Evolutionary conservation across 257 asterid species (phyloP), one percentile per base, ranked within the genome.

Genomic region (Capsicum rhomboideum): DNA sequence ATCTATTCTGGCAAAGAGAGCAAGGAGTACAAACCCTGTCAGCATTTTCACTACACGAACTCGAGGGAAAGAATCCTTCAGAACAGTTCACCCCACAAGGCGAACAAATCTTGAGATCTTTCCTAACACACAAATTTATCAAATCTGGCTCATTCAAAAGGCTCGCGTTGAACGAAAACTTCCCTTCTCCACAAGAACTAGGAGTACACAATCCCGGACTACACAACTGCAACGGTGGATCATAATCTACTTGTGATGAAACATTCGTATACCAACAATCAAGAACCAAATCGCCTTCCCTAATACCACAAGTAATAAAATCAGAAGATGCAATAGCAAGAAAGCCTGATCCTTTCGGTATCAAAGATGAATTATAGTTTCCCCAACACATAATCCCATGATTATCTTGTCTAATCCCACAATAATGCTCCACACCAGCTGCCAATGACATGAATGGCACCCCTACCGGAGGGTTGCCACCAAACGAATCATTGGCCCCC

Each of bases 301-400:
- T 86, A 34, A 94, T 91, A 2, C 97, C 98, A 80, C 99, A 96
- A 4, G 93, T 93, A 6, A 96, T 88, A 61, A 71, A 87, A 68
- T 93, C 88, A 3, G 99, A 91, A 0, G 99, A 90, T 74, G 97
- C 97, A 44, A 96, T 90, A 1, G 98, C 91, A 4, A 95, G 94
- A 82, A 96, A 96, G 29, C 99, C 99, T 2, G 98, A 83, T 16
- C 91, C 92, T 63, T 90, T 96, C 0, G 99, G 99, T 44, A 96
- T 87, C 86, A 90, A 79, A 0, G 98, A 90, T 0, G 90, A 84
- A 42, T 96, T 92, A 86, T 93, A 96, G 69, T 85, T 89, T 14
- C 98, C 99, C 99, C 99, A 96, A 79, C 98, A 96, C 79, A 90
- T 91, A 40, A 95, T 86, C 17, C 96, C 98, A 82, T 96, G 99